Evolutionary conservation across 768 basidiomycete genomes (phyloP), one percentile per base, ranked within the genome.

Genomic region (Xerocomellus chrysenteron): DNA sequence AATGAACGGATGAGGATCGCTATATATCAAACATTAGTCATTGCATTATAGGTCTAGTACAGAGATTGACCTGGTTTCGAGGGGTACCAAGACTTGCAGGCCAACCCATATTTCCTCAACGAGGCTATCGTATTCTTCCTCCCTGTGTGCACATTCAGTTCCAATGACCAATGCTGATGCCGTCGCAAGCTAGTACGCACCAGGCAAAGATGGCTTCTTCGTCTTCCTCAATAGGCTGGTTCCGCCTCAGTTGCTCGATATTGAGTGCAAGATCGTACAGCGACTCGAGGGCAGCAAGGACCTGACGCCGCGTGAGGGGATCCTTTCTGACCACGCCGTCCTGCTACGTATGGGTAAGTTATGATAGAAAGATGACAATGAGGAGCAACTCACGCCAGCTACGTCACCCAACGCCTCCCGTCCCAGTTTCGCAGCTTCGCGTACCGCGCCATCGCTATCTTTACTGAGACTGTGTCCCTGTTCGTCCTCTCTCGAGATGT

Each of bases 1-100:
- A 62, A 99, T 86, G 76, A 99, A 98, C 2, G 97, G 97, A 75
- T 99, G 97, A 3, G 96, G 96, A 59, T 90, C 81, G 69, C 95
- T 95, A 52, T 40, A 47, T 8, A 32, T 41, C 48, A 41, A 49
- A 28, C 2, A 28, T 57, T 9, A 65, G 50, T 32, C 5, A 26
- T 45, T 21, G 14, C 6, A 50, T 28, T 2, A 19, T 33, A 13
- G 26, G 9, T n/a, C 21, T 32, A 16, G 13, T 6, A 19, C 0
- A 40, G 30, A 40, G 1, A 59, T 77, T 39, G 59, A 93, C 94
- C 94, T 94, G n/a, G 90, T 89, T 68, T 94, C 94, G 17, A 98
- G 81, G 40, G 94, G 93, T 5, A 91, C 86, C 78, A 91, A 87
- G n/a, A 98, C 91, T 63, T 86, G 80, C 28, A 96, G 71, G 33